These are phyloP conservation scores for Fulvia fulva DNA, from an alignment of 2,329 filamentous ascomycete genomes.

Conservation along the genomic window DNA sequence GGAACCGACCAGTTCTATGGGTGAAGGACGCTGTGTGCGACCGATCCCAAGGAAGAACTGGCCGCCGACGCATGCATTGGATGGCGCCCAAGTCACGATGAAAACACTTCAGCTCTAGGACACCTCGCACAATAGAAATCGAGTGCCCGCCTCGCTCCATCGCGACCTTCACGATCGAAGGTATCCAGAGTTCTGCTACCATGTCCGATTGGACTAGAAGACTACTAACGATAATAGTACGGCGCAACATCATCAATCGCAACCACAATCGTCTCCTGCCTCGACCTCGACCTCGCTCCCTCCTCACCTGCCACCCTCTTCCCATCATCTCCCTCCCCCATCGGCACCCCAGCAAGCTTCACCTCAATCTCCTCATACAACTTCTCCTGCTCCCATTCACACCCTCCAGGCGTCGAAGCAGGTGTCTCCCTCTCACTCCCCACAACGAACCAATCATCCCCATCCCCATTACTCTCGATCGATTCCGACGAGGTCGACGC, in stretches of 20 bases:
- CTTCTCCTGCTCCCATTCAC: slow-evolving; percentile 22
- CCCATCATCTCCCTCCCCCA: not conserved
- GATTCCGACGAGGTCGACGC: not conserved
- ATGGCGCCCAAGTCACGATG: too few relatives aligned
- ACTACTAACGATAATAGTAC: not conserved
- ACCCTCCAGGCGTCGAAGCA: not conserved
- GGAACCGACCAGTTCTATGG: too few relatives aligned
- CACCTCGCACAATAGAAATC: too few relatives aligned
- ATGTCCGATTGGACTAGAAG: too few relatives aligned
- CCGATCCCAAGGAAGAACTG: too few relatives aligned
- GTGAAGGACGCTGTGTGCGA: too few relatives aligned
- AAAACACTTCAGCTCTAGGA: too few relatives aligned
- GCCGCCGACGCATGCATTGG: too few relatives aligned
- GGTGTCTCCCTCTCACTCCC: not conserved
- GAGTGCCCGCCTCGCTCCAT: too few relatives aligned
- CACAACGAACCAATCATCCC: slow-evolving; percentile 6
- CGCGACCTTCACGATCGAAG: too few relatives aligned
- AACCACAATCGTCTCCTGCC: not conserved
- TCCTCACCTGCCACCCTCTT: too few relatives aligned
- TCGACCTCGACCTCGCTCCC: not conserved
- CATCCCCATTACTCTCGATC: not conserved
- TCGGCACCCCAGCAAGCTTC: not conserved
- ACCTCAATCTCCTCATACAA: slow-evolving; percentile 22
- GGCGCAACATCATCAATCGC: not conserved
- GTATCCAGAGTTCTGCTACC: too few relatives aligned